These are phyloP conservation scores for Mycosarcoma maydis DNA, from an alignment of 1,284 basidiomycete genomes.

Conservation along the genomic window DNA sequence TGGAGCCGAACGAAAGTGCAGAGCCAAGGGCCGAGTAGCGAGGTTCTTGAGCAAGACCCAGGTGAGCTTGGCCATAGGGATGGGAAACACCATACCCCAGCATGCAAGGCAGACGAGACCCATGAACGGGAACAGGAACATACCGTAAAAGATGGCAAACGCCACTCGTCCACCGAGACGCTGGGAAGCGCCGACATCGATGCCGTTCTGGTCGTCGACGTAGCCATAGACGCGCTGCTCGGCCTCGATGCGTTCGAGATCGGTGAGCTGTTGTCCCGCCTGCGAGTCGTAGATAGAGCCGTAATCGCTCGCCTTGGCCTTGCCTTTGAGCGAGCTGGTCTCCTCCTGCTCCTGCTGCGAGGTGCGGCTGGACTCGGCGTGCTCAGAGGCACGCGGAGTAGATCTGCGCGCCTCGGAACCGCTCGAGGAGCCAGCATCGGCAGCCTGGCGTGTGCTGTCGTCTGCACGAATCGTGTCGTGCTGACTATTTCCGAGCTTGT, in stretches of 20 bases:
- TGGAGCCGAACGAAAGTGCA: slow-evolving; percentile 81
- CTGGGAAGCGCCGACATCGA: slow-evolving; percentile 50
- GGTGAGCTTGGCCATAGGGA: slow-evolving; percentile 96
- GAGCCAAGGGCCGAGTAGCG: slow-evolving; percentile 80
- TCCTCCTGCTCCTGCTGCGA: slow-evolving; percentile 42
- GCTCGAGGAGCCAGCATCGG: slow-evolving; percentile 35
- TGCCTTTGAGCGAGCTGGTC: slow-evolving; percentile 47
- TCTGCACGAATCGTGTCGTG: slow-evolving; percentile 26
- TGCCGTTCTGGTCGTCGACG: slow-evolving; percentile 55
- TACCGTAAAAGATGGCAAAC: slow-evolving; percentile 77
- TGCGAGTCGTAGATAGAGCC: slow-evolving; percentile 26
- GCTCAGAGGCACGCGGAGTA: slow-evolving; percentile 31
- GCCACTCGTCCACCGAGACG: slow-evolving; percentile 55
- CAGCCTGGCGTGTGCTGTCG: slow-evolving; percentile 9
- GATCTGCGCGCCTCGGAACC: slow-evolving; percentile 33
- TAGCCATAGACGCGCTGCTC: slow-evolving; percentile 61
- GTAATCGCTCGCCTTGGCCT: slow-evolving; percentile 39
- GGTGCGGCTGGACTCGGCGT: slow-evolving; percentile 21
- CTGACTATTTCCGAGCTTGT: slow-evolving; percentile 32
- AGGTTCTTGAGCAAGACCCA: slow-evolving; percentile 91
- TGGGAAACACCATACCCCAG: slow-evolving; percentile 91
- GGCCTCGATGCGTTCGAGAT: slow-evolving; percentile 52
- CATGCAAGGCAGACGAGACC: slow-evolving; percentile 75
- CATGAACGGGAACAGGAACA: slow-evolving; percentile 87
- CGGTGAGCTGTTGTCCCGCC: slow-evolving; percentile 20